Evolutionary conservation across 805 yeast species (phyloP).

Genomic region (Saccharomycopsis fibuligera): DNA sequence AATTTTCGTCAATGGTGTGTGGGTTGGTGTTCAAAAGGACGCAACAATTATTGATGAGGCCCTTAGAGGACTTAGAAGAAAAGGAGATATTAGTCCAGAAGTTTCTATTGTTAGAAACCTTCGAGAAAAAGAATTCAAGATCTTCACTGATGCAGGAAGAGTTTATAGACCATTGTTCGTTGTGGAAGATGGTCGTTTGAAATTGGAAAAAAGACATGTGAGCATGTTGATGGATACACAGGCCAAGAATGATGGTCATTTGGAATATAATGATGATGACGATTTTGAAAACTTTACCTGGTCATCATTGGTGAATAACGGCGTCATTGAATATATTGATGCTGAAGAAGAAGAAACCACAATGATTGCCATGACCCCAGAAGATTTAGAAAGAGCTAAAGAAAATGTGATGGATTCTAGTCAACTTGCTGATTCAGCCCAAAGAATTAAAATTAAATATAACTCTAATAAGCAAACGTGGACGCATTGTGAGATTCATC

Average conservation of each 20-base stretch:
- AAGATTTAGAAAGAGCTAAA: conserved; percentile 72
- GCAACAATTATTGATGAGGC: conserved; percentile 90
- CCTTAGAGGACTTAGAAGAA: conserved; percentile 85
- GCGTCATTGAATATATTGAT: conserved; percentile 93
- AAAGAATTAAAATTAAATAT: conserved; percentile 71
- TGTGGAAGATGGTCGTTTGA: conserved; percentile 81
- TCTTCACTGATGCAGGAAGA: conserved; percentile 97
- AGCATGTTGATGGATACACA: conserved; percentile 60
- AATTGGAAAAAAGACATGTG: conserved; percentile 79
- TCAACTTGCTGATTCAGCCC: conserved; percentile 62
- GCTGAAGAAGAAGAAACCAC: conserved; percentile 99
- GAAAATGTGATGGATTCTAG: conserved; percentile 37
- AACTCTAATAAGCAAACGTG: conserved; percentile 69
- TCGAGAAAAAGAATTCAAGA: conserved; percentile 91
- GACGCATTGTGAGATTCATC: conserved; percentile 99
- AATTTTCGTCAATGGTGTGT: conserved; percentile 96
- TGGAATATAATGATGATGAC: conserved; percentile 39
- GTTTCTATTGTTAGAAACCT: conserved; percentile 96
- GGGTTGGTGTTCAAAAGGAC: conserved; percentile 98
- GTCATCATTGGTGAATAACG: conserved; percentile 75
- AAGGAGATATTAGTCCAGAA: conserved; percentile 92
- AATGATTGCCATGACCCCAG: conserved; percentile 98
- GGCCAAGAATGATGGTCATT: conserved; percentile 44
- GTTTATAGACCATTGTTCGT: conserved; percentile 94
- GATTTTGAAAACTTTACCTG: conserved; percentile 64